phyloP scores from a whole-genome alignment of 2,329 filamentous ascomycete genomes.

The Lasiodiplodia gonubiensis region DNA sequence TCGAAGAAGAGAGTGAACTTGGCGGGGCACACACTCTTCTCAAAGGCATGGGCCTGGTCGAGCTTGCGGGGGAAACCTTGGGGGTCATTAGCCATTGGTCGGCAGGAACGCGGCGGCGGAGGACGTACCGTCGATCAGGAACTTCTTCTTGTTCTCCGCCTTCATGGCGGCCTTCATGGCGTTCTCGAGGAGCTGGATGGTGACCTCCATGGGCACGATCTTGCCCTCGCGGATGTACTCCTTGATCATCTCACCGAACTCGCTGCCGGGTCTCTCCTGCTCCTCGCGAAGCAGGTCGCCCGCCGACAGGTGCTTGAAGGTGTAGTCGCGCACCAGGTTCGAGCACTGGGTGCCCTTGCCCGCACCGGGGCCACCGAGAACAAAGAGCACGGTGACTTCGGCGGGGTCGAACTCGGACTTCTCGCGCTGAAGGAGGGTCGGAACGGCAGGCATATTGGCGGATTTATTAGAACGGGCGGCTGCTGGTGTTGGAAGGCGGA shows the following conservation, averaged over 20 bases:
- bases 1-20: constrained; percentile 92
- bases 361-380: constrained; percentile 92
- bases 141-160: constrained; percentile 67
- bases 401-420: constrained; percentile 74
- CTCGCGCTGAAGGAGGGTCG: constrained; percentile 49
- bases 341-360: constrained; percentile 97
- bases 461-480: constrained; percentile 15
- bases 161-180: constrained; percentile 78
- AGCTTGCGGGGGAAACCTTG: constrained; percentile 91
- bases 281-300: constrained; percentile 93
- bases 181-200: constrained; percentile 89
- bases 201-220: constrained; percentile 99
- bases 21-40: constrained; percentile 82
- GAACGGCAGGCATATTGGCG: constrained; percentile 20
- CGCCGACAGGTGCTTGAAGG: constrained; percentile 90
- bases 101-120: background rate
- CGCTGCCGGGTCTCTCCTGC: constrained; percentile 81
- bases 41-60: constrained; percentile 94
- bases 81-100: background rate
- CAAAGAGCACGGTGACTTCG: constrained; percentile 91
- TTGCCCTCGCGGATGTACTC: constrained; percentile 91
- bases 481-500: constrained; percentile 30
- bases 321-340: constrained; percentile 83
- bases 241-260: constrained; percentile 93
- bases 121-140: constrained; percentile 67